phyloP scores from a whole-genome alignment of 768 basidiomycete species.

The Trametes elegans region DNA sequence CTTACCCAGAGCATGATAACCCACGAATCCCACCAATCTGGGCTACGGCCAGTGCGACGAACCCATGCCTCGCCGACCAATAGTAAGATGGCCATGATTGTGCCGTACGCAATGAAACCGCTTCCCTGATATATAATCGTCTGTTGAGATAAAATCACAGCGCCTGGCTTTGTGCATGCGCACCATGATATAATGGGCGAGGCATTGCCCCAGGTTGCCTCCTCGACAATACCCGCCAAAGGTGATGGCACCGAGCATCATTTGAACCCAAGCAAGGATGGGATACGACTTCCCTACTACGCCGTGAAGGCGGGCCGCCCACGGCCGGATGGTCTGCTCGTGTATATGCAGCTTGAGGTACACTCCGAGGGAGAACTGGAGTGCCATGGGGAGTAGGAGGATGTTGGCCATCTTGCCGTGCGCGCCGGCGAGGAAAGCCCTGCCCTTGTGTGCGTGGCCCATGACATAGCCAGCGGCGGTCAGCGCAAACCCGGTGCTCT shows the following conservation, averaged over 20 bases:
- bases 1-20: conserved; percentile 53
- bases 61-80: conserved; percentile 79
- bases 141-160: not conserved
- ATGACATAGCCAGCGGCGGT: conserved; percentile 74
- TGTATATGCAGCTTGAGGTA: conserved; percentile 93
- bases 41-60: conserved; percentile 63
- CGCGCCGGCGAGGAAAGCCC: conserved; percentile 68
- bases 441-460: conserved; percentile 84
- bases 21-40: conserved; percentile 88
- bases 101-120: conserved; percentile 85
- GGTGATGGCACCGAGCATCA: conserved; percentile 79
- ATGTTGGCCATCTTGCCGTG: conserved; percentile 73
- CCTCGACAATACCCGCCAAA: conserved; percentile 78
- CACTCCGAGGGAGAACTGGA: conserved; percentile 72
- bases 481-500: conserved; percentile 68
- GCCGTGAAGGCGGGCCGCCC: conserved; percentile 67
- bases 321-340: conserved; percentile 70
- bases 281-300: conserved; percentile 84
- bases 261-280: conserved; percentile 84
- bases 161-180: conserved; percentile 16
- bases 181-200: conserved; percentile 84
- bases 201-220: conserved; percentile 78
- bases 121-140: conserved; percentile 54
- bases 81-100: conserved; percentile 76
- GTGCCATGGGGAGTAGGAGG: conserved; percentile 58